Base-by-base conservation (phyloP, 192 early-diverging fungal genomes). In the Backusella circina region DNA sequence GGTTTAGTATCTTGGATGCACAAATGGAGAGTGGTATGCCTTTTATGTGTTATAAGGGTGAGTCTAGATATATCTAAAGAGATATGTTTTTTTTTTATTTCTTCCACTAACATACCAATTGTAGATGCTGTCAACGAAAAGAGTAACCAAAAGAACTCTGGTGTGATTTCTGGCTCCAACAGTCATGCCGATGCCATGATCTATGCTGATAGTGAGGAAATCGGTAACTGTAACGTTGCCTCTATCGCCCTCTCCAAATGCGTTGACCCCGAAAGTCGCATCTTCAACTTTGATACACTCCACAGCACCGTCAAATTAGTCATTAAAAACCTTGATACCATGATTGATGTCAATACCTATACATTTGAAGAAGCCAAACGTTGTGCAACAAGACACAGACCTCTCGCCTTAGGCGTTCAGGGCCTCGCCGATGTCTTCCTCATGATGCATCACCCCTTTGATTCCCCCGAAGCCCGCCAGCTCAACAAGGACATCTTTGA, bases 21-120 rank as follows among this genome's bases (percentile, higher is more conserved):
- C 97, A 98, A 86, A 93, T 94, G 67, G 97, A 98, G 83, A 98
- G 96, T 13, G 97, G 97, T 33, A 96, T 91, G 75, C 97, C 97
- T 23, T 98, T 93, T 85, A 98, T 98, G 95, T 88, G 97, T 39
- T 98, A 98, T 90, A 98, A 98, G 88, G 84, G 84, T 87, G 77
- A 51, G 64, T 54, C 13, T 12, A 57, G 31, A 7, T 16, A 70
- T 23, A 44, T 10, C 5, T 0, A 18, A 38, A 39, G 67, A 2
- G 47, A 26, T 1, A 30, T 39, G 21, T 47, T 7, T 51, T 8
- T 51, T 21, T 44, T 18, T 37, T 28, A 67, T n/a, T n/a, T n/a
- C n/a, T n/a, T n/a, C n/a, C n/a, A n/a, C n/a, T n/a, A n/a, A n/a
- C n/a, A 36, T 12, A 21, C 10, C 77, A 83, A 47, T 4, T 47